These are phyloP conservation scores for Colletotrichum caudatum DNA, from an alignment of 2,329 filamentous ascomycete species.

Conservation along the genomic window DNA sequence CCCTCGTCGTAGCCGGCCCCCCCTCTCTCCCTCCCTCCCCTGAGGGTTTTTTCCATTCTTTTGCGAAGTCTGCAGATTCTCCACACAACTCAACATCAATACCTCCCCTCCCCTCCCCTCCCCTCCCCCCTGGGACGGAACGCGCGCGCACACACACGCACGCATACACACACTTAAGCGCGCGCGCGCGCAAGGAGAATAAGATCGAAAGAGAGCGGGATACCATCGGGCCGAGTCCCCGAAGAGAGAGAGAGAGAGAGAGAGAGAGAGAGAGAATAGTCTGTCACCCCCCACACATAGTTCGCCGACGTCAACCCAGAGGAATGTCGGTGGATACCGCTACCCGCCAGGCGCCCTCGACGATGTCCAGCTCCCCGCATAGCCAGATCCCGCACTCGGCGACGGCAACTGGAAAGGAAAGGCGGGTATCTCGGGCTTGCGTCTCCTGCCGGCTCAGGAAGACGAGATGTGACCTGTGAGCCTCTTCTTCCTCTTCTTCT, in stretches of 20 bases:
- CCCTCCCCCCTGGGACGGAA: too few relatives aligned
- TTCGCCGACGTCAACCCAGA: neutral
- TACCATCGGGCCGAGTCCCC: conserved; percentile 10
- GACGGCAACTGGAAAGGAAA: conserved; percentile 43
- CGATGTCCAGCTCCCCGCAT: conserved; percentile 13
- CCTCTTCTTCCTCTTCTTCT: neutral
- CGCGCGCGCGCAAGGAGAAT: neutral
- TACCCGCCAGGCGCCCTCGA: conserved; percentile 8
- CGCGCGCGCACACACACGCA: neutral
- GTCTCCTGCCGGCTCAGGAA: conserved; percentile 50
- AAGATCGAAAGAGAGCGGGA: neutral
- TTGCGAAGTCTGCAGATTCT: neutral
- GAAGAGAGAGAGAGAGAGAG: fast-evolving
- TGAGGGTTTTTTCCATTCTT: neutral
- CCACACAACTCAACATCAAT: conserved; percentile 2
- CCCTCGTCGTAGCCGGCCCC: neutral
- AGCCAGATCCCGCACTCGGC: conserved; percentile 22
- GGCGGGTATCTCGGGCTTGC: conserved; percentile 50
- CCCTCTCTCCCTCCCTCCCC: too few relatives aligned
- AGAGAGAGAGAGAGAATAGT: too few relatives aligned
- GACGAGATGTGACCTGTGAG: conserved; percentile 51
- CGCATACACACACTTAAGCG: too few relatives aligned
- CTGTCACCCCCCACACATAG: too few relatives aligned
- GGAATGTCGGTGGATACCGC: conserved; percentile 31
- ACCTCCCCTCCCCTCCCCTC: too few relatives aligned